These are phyloP conservation scores for Nakataea oryzae DNA, from an alignment of 2,329 filamentous ascomycete genomes.

Conservation along the genomic window DNA sequence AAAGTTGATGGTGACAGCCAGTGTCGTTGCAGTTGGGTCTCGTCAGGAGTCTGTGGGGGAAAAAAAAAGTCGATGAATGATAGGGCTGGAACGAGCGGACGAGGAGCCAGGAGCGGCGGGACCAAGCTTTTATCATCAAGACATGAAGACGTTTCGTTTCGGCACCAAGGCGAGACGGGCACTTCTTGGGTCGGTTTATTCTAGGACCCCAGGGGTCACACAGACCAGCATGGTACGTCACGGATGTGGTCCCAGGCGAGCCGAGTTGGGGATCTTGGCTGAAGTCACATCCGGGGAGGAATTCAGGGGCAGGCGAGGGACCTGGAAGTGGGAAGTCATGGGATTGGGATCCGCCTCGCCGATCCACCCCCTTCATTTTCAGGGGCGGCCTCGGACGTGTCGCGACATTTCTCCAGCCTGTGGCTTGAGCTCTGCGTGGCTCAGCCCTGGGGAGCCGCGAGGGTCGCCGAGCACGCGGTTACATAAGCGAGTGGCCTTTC, in stretches of 20 bases:
- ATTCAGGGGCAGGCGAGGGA: not conserved
- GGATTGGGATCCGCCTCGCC: not conserved
- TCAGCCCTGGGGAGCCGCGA: not conserved
- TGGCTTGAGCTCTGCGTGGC: not conserved
- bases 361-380: not conserved
- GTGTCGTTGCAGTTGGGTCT: not conserved
- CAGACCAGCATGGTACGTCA: not conserved
- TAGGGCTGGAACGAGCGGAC: not conserved
- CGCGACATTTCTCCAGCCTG: not conserved
- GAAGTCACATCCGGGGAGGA: not conserved
- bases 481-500: not conserved
- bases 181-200: not conserved
- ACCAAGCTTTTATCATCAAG: not conserved
- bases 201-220: not conserved
- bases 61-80: not conserved
- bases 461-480: not conserved
- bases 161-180: too few species aligned
- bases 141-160: not conserved
- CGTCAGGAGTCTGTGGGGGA: not conserved
- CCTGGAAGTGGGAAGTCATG: not conserved
- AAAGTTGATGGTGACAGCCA: not conserved
- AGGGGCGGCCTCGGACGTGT: not conserved
- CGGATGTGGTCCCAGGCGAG: not conserved
- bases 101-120: not conserved
- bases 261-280: too few species aligned